Conservation (phyloP, 441 rosid species). For the Bruguiera hainesii region DNA sequence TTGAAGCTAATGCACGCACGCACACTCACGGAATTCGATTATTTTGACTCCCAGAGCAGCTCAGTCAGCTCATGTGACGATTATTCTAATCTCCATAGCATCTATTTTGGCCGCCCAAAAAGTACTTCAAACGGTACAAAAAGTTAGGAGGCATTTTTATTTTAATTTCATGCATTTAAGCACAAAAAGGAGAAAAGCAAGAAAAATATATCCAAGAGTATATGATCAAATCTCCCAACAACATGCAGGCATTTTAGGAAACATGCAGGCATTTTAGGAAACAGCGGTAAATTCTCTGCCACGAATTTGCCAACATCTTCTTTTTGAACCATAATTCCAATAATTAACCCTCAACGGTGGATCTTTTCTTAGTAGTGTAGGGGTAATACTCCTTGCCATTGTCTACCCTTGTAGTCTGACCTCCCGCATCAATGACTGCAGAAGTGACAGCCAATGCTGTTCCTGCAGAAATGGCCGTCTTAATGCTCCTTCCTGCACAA, state of each 20-base stretch:
- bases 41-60: no score
- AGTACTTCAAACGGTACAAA: neutral
- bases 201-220: constrained; percentile 24
- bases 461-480: constrained; percentile 73
- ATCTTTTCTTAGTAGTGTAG: constrained; percentile 76
- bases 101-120: no score
- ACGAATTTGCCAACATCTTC: constrained; percentile 17
- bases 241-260: constrained; percentile 21
- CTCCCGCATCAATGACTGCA: constrained; percentile 64
- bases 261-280: constrained; percentile 19
- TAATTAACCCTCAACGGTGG: constrained; percentile 48
- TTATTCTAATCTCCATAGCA: no score
- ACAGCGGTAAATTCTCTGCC: constrained; percentile 12
- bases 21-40: no score
- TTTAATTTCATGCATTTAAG: constrained; percentile 19
- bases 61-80: no score
- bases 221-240: constrained; percentile 32
- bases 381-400: constrained; percentile 78
- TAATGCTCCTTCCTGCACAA: constrained; percentile 70
- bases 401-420: constrained; percentile 78
- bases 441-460: constrained; percentile 82
- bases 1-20: no score
- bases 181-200: constrained; percentile 15
- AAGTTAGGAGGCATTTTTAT: constrained; percentile 28
- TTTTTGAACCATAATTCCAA: constrained; percentile 3